Conservation (phyloP, 1,284 basidiomycete genomes). For the Leucocoprinus gongylophorus region DNA sequence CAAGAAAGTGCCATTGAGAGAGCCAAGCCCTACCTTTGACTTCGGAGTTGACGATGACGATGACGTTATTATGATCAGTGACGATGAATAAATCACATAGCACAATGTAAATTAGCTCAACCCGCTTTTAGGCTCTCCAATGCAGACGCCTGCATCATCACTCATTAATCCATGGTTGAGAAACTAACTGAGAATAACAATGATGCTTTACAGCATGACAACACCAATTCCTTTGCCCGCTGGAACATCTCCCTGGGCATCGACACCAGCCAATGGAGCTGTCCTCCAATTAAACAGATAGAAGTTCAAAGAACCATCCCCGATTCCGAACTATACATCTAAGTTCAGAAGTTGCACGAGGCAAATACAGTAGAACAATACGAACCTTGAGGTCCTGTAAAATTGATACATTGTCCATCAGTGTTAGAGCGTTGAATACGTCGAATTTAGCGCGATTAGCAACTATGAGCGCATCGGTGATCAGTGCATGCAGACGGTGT, state of each 20-base stretch:
- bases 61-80: conserved; percentile 70
- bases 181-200: neutral
- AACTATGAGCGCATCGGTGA: conserved; percentile 73
- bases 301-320: conserved; percentile 85
- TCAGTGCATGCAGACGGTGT: conserved; percentile 64
- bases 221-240: conserved; percentile 73
- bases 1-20: conserved; percentile 30
- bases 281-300: conserved; percentile 95
- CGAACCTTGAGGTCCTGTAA: conserved; percentile 75
- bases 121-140: neutral
- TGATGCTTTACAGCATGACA: conserved; percentile 54
- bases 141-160: conserved; percentile 5
- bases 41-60: conserved; percentile 75
- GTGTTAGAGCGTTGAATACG: conserved; percentile 91
- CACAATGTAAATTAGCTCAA: neutral
- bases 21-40: conserved; percentile 64
- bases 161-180: neutral
- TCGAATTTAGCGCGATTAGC: conserved; percentile 86
- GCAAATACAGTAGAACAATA: neutral
- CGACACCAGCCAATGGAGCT: conserved; percentile 65
- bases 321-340: conserved; percentile 72
- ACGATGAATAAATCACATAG: conserved; percentile 30
- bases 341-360: conserved; percentile 4
- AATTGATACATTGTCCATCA: conserved; percentile 91
- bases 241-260: conserved; percentile 40